Base-by-base conservation (phyloP, 2,329 filamentous ascomycete genomes). In the Acarospora socialis region DNA sequence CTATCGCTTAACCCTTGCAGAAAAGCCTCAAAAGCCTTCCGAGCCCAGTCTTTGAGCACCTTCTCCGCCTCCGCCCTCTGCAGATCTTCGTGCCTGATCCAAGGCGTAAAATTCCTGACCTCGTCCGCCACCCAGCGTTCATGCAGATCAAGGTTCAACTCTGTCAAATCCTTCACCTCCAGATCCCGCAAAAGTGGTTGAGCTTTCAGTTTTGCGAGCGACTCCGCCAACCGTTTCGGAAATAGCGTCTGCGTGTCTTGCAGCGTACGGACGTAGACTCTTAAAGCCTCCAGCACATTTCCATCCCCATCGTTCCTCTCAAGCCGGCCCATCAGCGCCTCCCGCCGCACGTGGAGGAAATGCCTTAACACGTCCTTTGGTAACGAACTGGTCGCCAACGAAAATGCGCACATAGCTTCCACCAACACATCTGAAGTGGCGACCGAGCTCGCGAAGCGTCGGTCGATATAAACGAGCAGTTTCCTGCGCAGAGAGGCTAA, bases 81-180 rank as follows among this genome's bases (percentile, higher is more conserved):
- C 4, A 81, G 54, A 42, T 90, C 80, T 42, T 86, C 81, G 45
- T 92, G 76, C 18, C 81, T 74, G 21, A 92, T 80, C 59, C 83
- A 93, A 0, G 86, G 86, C 1, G 76, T 87, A 49, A 92, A 94
- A 42, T 78, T 79, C 28, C 71, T 72, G 24, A 93, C 80, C 38
- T 92, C 82, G 5, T 84, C 74, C 12, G 79, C 69, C 40, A 90
- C 80, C 80, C 84, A 92, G 13, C 68, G 67, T 41, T 77, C 73
- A 46, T 82, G 74, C 7, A 90, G 58, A 47, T 93, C 83, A 16
- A 94, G 59, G 21, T 80, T 71, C 8, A 93, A 58, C 10, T 77
- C 77, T 41, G 81, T 72, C 1, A 90, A 54, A 1, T 60, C 56
- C 33, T 68, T 66, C 12, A 94, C 60, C 2, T 74, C 65, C 1